Percentiles rank a stretch among this genome's conserved stretches.
Evolutionary conservation across 78 protist genomes (phyloP).

Genomic region (Polysphondylium violaceum): DNA sequence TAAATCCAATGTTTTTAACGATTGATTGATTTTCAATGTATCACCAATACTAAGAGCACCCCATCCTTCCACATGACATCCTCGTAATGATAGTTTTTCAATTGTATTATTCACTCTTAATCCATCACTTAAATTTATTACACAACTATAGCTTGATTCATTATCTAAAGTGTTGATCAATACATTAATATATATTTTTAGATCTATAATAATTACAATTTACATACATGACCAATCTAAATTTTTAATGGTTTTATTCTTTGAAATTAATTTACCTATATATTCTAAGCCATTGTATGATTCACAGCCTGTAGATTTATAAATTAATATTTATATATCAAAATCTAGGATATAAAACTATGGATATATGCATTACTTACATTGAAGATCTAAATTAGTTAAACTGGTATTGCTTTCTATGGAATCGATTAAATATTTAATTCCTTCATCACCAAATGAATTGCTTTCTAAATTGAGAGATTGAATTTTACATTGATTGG

Average conservation of each 20-base stretch:
- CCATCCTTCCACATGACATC: slow-evolving; percentile 63
- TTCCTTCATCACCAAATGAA: slow-evolving; percentile 14
- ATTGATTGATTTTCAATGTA: slow-evolving; percentile 1
- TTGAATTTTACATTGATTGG: background rate
- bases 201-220: background rate
- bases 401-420: background rate
- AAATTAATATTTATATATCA: background rate
- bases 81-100: background rate
- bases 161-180: slow-evolving; percentile 12
- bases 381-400: background rate
- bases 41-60: slow-evolving; percentile 46
- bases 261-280: background rate
- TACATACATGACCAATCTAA: slow-evolving; percentile 26
- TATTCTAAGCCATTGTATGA: slow-evolving; percentile 25
- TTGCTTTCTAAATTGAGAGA: background rate
- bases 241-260: background rate
- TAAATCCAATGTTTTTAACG: slow-evolving; percentile 13
- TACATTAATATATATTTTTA: background rate
- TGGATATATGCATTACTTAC: background rate
- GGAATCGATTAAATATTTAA: background rate
- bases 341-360: background rate
- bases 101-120: background rate
- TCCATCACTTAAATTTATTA: slow-evolving; percentile 16
- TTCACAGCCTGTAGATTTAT: background rate
- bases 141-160: background rate